These are phyloP conservation scores for Carpinus viminea DNA, from an alignment of 306 rosid species.

Conservation along the genomic window DNA sequence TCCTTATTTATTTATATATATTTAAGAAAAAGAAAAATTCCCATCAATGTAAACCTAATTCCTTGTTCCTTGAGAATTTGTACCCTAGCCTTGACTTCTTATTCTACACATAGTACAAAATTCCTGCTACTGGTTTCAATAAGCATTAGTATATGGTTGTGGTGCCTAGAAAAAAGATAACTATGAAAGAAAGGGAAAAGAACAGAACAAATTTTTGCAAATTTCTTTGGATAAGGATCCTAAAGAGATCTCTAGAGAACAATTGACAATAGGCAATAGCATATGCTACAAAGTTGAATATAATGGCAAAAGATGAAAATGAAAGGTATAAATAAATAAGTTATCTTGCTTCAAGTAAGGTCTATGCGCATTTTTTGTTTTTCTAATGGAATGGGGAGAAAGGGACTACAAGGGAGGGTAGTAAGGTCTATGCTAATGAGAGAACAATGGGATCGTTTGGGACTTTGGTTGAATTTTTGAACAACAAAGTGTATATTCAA, in stretches of 20 bases:
- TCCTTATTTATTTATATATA: background rate
- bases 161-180: slow-evolving; percentile 15
- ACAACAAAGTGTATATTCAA: background rate
- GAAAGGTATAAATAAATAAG: background rate
- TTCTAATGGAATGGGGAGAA: too few relatives aligned
- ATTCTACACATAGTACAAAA: slow-evolving; percentile 24
- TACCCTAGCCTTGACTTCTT: background rate
- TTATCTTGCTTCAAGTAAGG: background rate
- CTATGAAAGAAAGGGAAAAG: background rate
- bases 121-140: slow-evolving; percentile 7
- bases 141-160: slow-evolving; percentile 1
- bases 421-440: background rate
- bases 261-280: background rate
- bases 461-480: slow-evolving; percentile 6
- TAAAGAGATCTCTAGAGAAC: background rate
- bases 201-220: background rate
- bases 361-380: too few relatives aligned
- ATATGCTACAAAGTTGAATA: slow-evolving; percentile 12
- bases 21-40: background rate
- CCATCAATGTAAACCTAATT: background rate
- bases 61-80: background rate
- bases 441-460: background rate
- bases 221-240: slow-evolving; percentile 14
- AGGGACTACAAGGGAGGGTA: too few relatives aligned
- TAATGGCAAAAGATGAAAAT: slow-evolving; percentile 13